Base-by-base conservation (phyloP, 805 yeast species). In the Wickerhamiella kazuoi region DNA sequence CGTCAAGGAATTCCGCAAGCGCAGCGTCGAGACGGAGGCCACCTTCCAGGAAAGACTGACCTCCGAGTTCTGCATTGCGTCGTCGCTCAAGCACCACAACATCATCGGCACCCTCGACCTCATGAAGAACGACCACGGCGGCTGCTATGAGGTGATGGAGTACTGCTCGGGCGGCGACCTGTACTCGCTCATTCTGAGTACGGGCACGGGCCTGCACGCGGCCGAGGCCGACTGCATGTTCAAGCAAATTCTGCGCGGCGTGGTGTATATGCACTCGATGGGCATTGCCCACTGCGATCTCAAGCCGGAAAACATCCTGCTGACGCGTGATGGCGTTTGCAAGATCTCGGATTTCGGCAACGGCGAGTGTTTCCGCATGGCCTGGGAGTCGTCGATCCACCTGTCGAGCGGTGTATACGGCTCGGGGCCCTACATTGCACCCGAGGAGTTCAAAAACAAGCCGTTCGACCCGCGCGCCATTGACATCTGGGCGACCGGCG, bases 241-340 rank as follows among this genome's bases (percentile, higher is more conserved):
- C 63, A 84, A 84, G 53, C 96, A 86, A 56, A 69, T 83, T 28
- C 62, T 86, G 46, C 72, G 76, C 46, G 96, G 94, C 1, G 69
- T 86, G 23, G 69, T 74, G 21, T 83, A 79, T 57, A 76, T 87
- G 76, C 96, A 86, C 57, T 69, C 74, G 8, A 84, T 78, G 58
- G 96, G 96, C 26, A 87, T 86, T 23, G 87, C 95, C 0, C 96
- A 86, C 57, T 79, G 94, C 52, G 96, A 86, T 53, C 63, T 86
- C 44, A 86, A 86, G 58, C 84, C 93, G 11, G 96, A 86, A 52
- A 86, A 86, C 56, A 63, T 86, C 21, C 55, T 86, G 30, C 61
- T 86, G 35, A 75, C 81, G 6, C 66, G 71, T 15, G 61, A 65
- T 43, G 90, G 93, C 8, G 66, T 71, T 39, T 63, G 76, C 42